These are phyloP conservation scores for Lepiota subincarnata DNA, from an alignment of 768 basidiomycete genomes.

Conservation along the genomic window DNA sequence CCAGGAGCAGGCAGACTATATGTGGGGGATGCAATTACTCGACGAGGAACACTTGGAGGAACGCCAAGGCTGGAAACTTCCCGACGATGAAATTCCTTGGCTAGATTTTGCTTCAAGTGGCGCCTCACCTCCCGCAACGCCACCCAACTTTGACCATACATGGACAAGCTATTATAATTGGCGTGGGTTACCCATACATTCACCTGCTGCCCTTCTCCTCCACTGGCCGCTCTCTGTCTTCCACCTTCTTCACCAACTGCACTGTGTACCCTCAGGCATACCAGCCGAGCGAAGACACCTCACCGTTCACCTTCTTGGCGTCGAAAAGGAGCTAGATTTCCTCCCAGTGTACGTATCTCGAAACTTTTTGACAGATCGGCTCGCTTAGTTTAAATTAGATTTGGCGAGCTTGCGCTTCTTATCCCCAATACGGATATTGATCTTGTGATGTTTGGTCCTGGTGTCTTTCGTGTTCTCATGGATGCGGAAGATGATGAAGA, in stretches of 20 bases:
- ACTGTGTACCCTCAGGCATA: constrained; percentile 21
- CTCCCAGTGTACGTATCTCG: constrained; percentile 3
- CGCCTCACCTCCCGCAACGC: constrained; percentile 18
- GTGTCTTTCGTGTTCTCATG: constrained; percentile 26
- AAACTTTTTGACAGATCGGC: background rate
- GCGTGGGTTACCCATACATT: constrained; percentile 38
- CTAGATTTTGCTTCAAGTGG: constrained; percentile 23
- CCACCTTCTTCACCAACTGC: constrained; percentile 30
- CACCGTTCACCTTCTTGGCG: constrained; percentile 32
- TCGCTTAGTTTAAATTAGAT: constrained; percentile 19
- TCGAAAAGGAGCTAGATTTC: constrained; percentile 32
- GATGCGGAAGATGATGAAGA: constrained; percentile 24
- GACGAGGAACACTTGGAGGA: constrained; percentile 25
- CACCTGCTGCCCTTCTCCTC: constrained; percentile 41
- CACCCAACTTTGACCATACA: constrained; percentile 23
- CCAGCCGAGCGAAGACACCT: constrained; percentile 25
- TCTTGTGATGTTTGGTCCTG: constrained; percentile 36
- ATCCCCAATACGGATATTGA: constrained; percentile 42
- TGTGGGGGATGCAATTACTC: constrained; percentile 33
- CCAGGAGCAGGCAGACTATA: background rate
- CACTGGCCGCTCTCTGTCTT: constrained; percentile 41
- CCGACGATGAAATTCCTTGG: constrained; percentile 27
- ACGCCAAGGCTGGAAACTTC: constrained; percentile 33
- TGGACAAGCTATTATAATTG: constrained; percentile 45
- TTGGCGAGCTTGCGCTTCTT: constrained; percentile 42